Evolutionary conservation across 306 rosid species (phyloP).

Genomic region (Hylodesmum podocarpum): DNA sequence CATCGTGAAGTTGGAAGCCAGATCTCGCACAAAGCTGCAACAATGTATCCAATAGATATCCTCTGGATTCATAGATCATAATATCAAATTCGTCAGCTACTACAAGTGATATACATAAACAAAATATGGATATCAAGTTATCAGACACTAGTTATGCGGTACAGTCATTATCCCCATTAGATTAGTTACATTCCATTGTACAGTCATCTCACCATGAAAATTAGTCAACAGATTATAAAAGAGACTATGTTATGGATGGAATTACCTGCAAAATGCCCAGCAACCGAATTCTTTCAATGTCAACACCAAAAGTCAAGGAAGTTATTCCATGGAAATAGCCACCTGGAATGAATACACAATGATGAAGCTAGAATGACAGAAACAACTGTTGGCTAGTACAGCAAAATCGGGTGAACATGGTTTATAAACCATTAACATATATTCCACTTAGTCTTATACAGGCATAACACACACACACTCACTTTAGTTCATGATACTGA

Average conservation of each 20-base stretch:
- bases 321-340: slow-evolving; percentile 87
- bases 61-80: slow-evolving; percentile 54
- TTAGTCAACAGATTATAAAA: background rate
- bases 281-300: slow-evolving; percentile 68
- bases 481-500: background rate
- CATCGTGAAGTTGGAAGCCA: slow-evolving; percentile 57
- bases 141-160: background rate
- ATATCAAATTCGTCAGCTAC: background rate
- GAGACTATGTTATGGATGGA: slow-evolving; percentile 12
- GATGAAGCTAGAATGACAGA: background rate
- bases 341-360: slow-evolving; percentile 55
- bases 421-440: background rate
- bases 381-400: background rate
- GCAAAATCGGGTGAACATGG: background rate
- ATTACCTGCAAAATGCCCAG: slow-evolving; percentile 82
- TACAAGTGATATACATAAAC: background rate
- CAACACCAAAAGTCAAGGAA: slow-evolving; percentile 83
- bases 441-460: background rate
- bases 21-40: slow-evolving; percentile 81
- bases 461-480: background rate
- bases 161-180: background rate
- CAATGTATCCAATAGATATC: slow-evolving; percentile 77
- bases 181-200: background rate
- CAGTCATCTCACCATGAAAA: background rate
- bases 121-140: background rate